Evolutionary conservation across 2,329 filamentous ascomycete genomes (phyloP).

Genomic region (Penicillium vulpinum): DNA sequence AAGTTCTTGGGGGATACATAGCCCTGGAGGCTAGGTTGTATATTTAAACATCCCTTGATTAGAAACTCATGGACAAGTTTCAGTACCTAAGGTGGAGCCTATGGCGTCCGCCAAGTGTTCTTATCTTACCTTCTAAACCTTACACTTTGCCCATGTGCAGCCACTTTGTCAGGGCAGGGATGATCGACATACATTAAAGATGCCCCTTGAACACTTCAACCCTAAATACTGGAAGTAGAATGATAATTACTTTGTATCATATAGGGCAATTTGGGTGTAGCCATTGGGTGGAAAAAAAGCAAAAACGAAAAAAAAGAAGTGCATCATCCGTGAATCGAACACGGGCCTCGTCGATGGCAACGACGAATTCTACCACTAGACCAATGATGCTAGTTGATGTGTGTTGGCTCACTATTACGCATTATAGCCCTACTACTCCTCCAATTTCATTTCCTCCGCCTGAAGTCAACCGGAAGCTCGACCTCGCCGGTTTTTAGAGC

Average conservation of each 20-base stretch:
- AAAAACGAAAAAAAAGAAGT: conserved; percentile 19
- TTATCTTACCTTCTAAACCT: background rate
- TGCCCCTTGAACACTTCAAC: too few species aligned
- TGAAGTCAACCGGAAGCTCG: conserved; percentile 14
- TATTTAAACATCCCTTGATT: background rate
- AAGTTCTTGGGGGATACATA: background rate
- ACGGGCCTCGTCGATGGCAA: conserved; percentile 50
- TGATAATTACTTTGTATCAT: too few species aligned
- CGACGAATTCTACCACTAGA: conserved; percentile 50
- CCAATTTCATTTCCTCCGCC: background rate
- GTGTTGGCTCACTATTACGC: fast-evolving
- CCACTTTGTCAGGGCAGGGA: background rate
- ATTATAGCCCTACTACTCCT: fast-evolving
- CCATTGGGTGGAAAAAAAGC: background rate
- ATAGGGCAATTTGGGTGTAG: background rate
- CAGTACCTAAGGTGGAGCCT: too few species aligned
- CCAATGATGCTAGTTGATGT: conserved; percentile 40
- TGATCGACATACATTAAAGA: too few species aligned
- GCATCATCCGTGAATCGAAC: conserved; percentile 51
- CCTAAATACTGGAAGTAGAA: too few species aligned
- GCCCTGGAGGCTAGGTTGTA: too few species aligned
- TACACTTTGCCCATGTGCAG: background rate
- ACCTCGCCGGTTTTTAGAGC: conserved; percentile 20
- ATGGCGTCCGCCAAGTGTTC: background rate
- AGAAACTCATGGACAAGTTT: too few species aligned